Conservation (phyloP, 768 basidiomycete species). For the Termitomyces sp. region DNA sequence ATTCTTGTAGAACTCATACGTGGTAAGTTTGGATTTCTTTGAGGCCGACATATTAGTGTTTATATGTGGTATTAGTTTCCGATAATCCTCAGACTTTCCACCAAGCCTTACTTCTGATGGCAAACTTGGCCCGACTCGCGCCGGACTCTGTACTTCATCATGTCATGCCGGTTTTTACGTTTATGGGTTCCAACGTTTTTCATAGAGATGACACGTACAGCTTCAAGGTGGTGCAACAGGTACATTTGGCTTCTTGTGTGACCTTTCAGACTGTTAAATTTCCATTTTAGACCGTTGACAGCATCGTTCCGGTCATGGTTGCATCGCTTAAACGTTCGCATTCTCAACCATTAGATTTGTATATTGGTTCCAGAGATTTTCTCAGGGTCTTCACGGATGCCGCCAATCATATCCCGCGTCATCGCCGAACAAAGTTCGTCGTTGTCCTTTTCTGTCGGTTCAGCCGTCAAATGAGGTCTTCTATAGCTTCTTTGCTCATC, state of each 20-base stretch:
- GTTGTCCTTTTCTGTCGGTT: background rate
- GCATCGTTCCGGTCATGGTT: slow-evolving; percentile 91
- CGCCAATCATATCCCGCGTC: slow-evolving; percentile 84
- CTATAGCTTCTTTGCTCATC: slow-evolving; percentile 80
- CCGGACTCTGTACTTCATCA: slow-evolving; percentile 92
- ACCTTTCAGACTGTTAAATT: background rate
- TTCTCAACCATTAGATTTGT: slow-evolving; percentile 50
- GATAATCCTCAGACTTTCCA: slow-evolving; percentile 94
- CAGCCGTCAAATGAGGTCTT: background rate
- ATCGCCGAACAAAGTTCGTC: slow-evolving; percentile 81
- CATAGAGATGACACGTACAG: slow-evolving; percentile 95
- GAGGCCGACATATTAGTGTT: background rate
- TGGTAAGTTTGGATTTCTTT: slow-evolving; percentile 36
- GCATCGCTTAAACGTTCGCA: slow-evolving; percentile 64
- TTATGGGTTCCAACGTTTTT: slow-evolving; percentile 98
- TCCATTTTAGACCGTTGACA: slow-evolving; percentile 72
- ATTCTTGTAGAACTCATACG: slow-evolving; percentile 85
- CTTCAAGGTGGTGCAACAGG: slow-evolving; percentile 92
- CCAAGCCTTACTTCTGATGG: slow-evolving; percentile 84
- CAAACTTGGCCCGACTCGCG: slow-evolving; percentile 74
- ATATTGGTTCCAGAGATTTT: slow-evolving; percentile 72
- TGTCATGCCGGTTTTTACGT: slow-evolving; percentile 98
- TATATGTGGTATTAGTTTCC: slow-evolving; percentile 46
- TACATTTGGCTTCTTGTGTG: slow-evolving; percentile 21
- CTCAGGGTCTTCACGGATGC: slow-evolving; percentile 93